Percentiles rank a stretch among this genome's conserved stretches.
phyloP scores from a whole-genome alignment of 2,329 filamentous ascomycete species.

The Aspergillus nomiae region DNA sequence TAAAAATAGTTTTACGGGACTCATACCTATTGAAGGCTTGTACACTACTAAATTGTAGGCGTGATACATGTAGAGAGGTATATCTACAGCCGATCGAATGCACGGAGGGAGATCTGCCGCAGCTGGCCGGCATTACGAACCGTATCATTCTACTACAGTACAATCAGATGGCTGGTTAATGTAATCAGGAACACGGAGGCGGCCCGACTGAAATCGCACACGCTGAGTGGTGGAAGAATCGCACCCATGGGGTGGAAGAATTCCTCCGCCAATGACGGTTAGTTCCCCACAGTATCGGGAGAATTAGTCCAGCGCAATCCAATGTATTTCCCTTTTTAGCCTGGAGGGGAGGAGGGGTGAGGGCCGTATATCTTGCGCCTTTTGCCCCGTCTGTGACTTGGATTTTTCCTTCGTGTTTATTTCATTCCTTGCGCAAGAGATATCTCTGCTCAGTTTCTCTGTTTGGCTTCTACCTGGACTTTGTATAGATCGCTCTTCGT shows the following conservation, averaged over 20 bases:
- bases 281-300: slow-evolving; percentile 9
- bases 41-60: not conserved
- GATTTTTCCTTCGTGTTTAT: not conserved
- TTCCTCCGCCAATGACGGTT: slow-evolving; percentile 29
- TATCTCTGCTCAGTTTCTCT: not conserved
- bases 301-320: slow-evolving; percentile 1
- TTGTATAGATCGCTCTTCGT: not conserved
- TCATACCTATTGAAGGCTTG: not conserved
- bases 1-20: not conserved
- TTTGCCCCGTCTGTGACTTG: not conserved
- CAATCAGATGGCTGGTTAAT: not conserved
- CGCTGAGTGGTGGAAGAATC: slow-evolving; percentile 28
- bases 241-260: slow-evolving; percentile 12
- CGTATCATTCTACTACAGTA: not conserved
- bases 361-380: slow-evolving; percentile 2
- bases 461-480: not conserved
- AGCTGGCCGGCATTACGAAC: not conserved
- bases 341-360: slow-evolving; percentile 5
- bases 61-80: not conserved
- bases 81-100: not conserved
- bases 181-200: slow-evolving; percentile 6
- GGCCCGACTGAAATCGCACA: slow-evolving; percentile 3
- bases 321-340: slow-evolving; percentile 1
- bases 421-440: not conserved
- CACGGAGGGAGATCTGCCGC: not conserved